Conservation (phyloP, 345 rosid species). For the Syzygium oleosum region DNA sequence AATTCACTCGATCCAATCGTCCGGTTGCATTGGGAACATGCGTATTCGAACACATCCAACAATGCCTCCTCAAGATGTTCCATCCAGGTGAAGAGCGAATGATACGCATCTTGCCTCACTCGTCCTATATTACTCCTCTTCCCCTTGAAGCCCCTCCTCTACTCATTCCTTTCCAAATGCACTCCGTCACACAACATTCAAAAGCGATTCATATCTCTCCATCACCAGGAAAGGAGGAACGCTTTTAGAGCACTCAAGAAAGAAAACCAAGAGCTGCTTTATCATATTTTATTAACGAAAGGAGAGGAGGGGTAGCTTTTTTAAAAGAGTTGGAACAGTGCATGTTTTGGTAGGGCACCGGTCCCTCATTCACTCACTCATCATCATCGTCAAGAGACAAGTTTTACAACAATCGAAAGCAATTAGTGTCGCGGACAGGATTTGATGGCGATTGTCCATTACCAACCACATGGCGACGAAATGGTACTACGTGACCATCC, state of each 20-base stretch:
- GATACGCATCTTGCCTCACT: not conserved
- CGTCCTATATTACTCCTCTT: not conserved
- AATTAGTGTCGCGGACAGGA: not conserved
- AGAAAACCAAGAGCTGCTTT: not conserved
- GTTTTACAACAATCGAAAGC: not conserved
- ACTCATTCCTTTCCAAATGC: not conserved
- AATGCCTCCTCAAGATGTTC: not conserved
- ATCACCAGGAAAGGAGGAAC: not conserved
- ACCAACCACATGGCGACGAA: not conserved
- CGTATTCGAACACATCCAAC: not conserved
- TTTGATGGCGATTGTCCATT: not conserved
- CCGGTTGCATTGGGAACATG: not conserved
- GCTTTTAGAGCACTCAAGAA: not conserved
- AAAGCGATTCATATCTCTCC: not conserved
- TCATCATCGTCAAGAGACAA: not conserved
- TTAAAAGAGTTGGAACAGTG: not conserved
- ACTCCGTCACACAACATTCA: not conserved
- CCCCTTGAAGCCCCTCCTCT: not conserved
- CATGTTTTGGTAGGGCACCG: not conserved
- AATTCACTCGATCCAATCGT: not conserved
- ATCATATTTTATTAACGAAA: not conserved
- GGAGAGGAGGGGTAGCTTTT: not conserved
- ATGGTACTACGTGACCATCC: not conserved
- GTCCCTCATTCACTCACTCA: not conserved
- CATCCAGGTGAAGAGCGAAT: not conserved